phyloP scores from a whole-genome alignment of 306 rosid genomes.

The Vachellia pachyceras region DNA sequence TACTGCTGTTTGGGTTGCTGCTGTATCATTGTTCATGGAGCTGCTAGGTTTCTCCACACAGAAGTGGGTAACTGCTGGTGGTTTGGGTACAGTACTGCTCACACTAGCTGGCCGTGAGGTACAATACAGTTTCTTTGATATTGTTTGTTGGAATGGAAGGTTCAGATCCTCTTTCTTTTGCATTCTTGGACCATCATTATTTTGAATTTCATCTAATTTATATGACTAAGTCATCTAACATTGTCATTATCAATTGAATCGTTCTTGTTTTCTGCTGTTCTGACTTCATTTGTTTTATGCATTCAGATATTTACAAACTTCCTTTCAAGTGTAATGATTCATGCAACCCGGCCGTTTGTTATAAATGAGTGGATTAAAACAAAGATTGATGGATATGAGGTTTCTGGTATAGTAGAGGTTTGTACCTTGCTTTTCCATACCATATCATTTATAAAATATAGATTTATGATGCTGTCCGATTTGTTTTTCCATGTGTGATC shows the following conservation, averaged over 20 bases:
- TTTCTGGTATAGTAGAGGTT: constrained; percentile 98
- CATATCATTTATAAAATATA: neutral
- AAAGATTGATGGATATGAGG: constrained; percentile 97
- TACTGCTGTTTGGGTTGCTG: constrained; percentile 97
- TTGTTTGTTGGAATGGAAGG: constrained; percentile 21
- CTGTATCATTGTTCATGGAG: constrained; percentile 94
- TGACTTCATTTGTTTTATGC: constrained; percentile 41
- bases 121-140: constrained; percentile 38
- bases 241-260: constrained; percentile 28
- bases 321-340: constrained; percentile 97
- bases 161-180: constrained; percentile 26
- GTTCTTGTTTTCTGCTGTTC: constrained; percentile 37
- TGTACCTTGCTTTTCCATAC: constrained; percentile 46
- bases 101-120: constrained; percentile 99
- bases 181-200: constrained; percentile 17
- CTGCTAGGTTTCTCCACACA: constrained; percentile 97
- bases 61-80: constrained; percentile 98
- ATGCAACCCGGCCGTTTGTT: constrained; percentile 91
- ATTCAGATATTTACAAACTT: constrained; percentile 95
- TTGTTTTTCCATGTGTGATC: constrained; percentile 4
- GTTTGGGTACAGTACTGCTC: constrained; percentile 95
- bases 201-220: constrained; percentile 27
- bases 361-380: constrained; percentile 96
- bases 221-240: neutral
- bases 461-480: constrained; percentile 12